Evolutionary conservation across 73 alveolate species (phyloP), one percentile per base, ranked within the genome.

Genomic region (Symbiodinium natans): DNA sequence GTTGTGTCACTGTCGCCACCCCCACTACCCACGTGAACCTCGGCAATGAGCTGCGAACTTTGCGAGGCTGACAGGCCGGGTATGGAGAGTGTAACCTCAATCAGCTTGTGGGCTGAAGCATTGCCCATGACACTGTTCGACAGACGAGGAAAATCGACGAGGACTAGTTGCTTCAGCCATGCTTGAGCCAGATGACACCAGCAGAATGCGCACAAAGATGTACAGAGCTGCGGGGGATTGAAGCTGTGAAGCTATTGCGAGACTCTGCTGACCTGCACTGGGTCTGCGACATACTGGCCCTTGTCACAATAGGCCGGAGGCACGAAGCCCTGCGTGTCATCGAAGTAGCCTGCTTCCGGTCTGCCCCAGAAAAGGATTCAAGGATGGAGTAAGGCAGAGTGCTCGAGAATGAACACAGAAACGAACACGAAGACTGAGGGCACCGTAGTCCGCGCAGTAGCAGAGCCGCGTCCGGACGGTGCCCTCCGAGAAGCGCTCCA

Each of bases 381-480:
- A n/a, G n/a, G n/a, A n/a, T n/a, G n/a, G n/a, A n/a, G n/a, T n/a
- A n/a, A n/a, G n/a, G n/a, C n/a, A n/a, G n/a, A n/a, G n/a, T n/a
- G n/a, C n/a, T 46, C 13, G 59, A 46, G 59, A 6, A 46, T 46
- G 59, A 46, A 6, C 59, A 46, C 13, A 13, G 59, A 6, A 46
- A 46, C 19, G 80, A 29, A 63, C 59, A n/a, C 71, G 6, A 29
- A 4, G n/a, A 52, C 71, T 6, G 10, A 90, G 43, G 92, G 25
- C 43, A 31, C 90, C 98, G 17, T 92, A 92, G 98, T 92, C 98
- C 11, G 98, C 98, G 39, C 98, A 92, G 98, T 92, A 92, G 83
- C 98, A 92, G 84, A 92, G 83, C 46, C 73, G 73, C 2, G 98
- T 92, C 86, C 38, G 29, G 29, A 92, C 98, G n/a, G 33, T 13